These are phyloP conservation scores for Diospyros kaki DNA, from an alignment of 148 eudicot genomes.

Conservation along the genomic window DNA sequence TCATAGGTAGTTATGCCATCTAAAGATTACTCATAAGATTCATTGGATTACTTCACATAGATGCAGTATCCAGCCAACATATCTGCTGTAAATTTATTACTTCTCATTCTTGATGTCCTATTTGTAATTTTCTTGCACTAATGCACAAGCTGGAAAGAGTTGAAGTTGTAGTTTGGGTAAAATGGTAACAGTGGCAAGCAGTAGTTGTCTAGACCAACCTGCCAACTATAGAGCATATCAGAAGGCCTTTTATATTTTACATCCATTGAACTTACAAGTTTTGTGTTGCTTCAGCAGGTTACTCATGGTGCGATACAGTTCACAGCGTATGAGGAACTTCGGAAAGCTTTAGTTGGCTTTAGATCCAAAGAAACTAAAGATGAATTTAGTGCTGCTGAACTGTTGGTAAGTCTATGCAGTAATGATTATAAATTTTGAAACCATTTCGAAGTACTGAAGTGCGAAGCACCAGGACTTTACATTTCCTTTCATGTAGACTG, in stretches of 20 bases:
- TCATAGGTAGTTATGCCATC: not conserved
- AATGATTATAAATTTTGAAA: not conserved
- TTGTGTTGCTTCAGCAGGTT: conserved; percentile 70
- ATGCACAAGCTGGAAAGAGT: not conserved
- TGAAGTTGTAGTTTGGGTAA: not conserved
- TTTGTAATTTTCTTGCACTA: not conserved
- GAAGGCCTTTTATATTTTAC: not conserved
- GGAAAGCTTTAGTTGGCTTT: conserved; percentile 47
- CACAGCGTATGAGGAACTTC: conserved; percentile 91
- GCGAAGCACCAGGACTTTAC: not conserved
- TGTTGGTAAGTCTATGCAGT: conserved; percentile 49
- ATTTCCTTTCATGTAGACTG: not conserved
- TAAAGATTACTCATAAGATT: not conserved
- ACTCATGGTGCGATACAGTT: conserved; percentile 99
- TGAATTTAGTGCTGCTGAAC: conserved; percentile 28
- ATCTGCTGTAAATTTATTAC: conserved; percentile 3
- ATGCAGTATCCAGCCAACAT: not conserved
- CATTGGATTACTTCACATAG: not conserved
- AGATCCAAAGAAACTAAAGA: conserved; percentile 33
- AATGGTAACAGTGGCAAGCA: not conserved
- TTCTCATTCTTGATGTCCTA: not conserved
- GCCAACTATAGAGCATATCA: not conserved
- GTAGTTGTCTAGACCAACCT: not conserved
- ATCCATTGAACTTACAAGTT: not conserved
- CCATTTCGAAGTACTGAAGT: not conserved